These are phyloP conservation scores for Neolentinus lepideus DNA, from an alignment of 1,284 basidiomycete genomes.

Conservation along the genomic window DNA sequence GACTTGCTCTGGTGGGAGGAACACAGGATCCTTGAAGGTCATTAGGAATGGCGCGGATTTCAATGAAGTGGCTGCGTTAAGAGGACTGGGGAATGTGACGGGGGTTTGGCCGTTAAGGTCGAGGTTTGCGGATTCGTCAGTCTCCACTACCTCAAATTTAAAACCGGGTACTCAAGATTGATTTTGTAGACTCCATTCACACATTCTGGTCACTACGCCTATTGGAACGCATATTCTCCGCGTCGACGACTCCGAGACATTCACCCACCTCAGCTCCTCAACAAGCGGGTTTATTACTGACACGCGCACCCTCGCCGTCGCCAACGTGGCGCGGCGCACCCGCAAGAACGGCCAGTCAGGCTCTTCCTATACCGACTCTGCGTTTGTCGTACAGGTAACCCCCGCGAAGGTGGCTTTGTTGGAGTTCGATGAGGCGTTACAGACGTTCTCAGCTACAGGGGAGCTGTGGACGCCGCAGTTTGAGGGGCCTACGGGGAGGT, in stretches of 20 bases:
- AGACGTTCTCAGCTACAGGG: conserved; percentile 25
- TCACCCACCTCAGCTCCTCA: conserved; percentile 31
- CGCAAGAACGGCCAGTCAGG: conserved; percentile 14
- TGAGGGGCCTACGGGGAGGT: conserved; percentile 18
- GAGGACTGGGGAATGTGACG: conserved; percentile 53
- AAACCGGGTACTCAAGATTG: too few relatives aligned
- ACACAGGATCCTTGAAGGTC: conserved; percentile 75
- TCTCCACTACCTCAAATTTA: conserved; percentile 9
- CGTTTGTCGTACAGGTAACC: conserved; percentile 68
- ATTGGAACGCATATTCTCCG: conserved; percentile 45
- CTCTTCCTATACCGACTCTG: conserved; percentile 41
- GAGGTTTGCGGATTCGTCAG: conserved; percentile 45
- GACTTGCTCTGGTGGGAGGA: conserved; percentile 83
- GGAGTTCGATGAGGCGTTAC: conserved; percentile 37
- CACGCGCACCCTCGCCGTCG: conserved; percentile 58
- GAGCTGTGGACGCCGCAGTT: conserved; percentile 24
- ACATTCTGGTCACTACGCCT: conserved; percentile 54
- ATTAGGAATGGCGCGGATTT: conserved; percentile 86
- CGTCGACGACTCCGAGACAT: conserved; percentile 31
- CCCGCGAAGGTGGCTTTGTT: conserved; percentile 45
- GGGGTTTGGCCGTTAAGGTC: conserved; percentile 61
- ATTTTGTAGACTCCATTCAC: conserved; percentile 46
- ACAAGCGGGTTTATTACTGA: conserved; percentile 36
- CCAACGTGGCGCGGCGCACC: conserved; percentile 40
- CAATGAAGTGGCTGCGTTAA: conserved; percentile 54